Conservation (phyloP, 371 early-diverging fungal species). For the Circinella umbellata region DNA sequence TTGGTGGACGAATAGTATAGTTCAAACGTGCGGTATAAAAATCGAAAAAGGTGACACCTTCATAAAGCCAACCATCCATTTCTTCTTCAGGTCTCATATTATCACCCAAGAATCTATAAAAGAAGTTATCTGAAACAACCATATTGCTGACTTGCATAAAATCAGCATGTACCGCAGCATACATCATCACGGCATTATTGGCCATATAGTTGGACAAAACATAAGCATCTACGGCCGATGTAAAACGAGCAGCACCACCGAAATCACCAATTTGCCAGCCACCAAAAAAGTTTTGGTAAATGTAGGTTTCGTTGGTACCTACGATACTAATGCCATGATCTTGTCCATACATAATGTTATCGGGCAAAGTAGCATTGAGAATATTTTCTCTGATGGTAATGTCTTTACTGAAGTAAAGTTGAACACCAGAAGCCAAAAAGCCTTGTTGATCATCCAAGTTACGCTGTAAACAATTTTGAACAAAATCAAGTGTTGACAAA, state of each 20-base stretch:
- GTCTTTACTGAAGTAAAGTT: slow-evolving; percentile 35
- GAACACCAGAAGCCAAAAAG: slow-evolving; percentile 46
- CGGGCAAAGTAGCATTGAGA: slow-evolving; percentile 47
- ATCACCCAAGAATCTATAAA: slow-evolving; percentile 38
- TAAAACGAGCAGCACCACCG: slow-evolving; percentile 49
- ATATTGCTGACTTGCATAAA: slow-evolving; percentile 47
- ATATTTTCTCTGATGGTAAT: slow-evolving; percentile 49
- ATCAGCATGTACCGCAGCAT: slow-evolving; percentile 43
- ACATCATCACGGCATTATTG: slow-evolving; percentile 50
- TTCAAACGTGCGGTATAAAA: slow-evolving; percentile 49
- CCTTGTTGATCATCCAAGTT: slow-evolving; percentile 38
- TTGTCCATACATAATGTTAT: slow-evolving; percentile 35
- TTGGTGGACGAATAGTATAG: slow-evolving; percentile 41
- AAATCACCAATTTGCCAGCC: slow-evolving; percentile 50
- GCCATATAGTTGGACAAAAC: slow-evolving; percentile 49
- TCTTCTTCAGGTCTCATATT: slow-evolving; percentile 23
- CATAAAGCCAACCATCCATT: slow-evolving; percentile 44
- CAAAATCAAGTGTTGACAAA: slow-evolving; percentile 26
- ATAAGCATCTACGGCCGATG: slow-evolving; percentile 48
- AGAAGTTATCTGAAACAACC: slow-evolving; percentile 42
- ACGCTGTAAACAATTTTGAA: slow-evolving; percentile 29
- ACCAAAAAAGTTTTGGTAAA: slow-evolving; percentile 51
- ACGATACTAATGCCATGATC: slow-evolving; percentile 47
- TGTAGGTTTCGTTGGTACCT: slow-evolving; percentile 43
- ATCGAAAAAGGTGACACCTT: slow-evolving; percentile 50